Conservation (phyloP, 108 stramenopile species). For the Skeletonema tropicum region DNA sequence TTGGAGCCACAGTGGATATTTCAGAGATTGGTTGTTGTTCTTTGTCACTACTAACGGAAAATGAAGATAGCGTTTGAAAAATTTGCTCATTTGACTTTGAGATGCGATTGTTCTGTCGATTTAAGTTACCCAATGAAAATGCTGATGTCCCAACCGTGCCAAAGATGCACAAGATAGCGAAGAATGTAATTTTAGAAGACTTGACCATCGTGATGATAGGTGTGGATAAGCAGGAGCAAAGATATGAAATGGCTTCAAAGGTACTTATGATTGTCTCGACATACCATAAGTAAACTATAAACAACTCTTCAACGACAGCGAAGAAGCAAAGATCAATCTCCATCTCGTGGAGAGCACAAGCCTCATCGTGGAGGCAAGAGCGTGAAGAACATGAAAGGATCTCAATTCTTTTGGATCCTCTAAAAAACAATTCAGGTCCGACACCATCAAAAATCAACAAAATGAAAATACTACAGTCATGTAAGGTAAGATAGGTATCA, state of each 20-base stretch:
- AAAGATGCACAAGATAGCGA: constrained; percentile 15
- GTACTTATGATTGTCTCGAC: background rate
- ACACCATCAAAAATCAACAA: background rate
- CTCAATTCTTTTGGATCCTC: background rate
- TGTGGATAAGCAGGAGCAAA: no score
- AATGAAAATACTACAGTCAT: no score
- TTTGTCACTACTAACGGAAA: background rate
- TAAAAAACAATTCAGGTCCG: background rate
- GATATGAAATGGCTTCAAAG: background rate
- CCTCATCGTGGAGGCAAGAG: background rate
- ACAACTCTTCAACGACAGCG: no score
- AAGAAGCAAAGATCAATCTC: no score
- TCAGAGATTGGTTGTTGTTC: background rate
- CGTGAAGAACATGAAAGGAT: background rate
- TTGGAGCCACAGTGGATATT: background rate
- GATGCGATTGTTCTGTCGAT: constrained; percentile 3
- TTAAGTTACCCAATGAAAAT: constrained; percentile 9
- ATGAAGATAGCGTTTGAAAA: background rate
- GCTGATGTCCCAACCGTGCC: constrained; percentile 2
- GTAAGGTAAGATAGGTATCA: no score
- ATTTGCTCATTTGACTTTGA: background rate
- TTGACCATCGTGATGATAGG: constrained; percentile 3
- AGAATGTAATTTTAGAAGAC: background rate
- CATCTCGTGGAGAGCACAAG: background rate
- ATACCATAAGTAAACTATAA: no score